Conservation (phyloP, 345 rosid species). For the Acer negundo region DNA sequence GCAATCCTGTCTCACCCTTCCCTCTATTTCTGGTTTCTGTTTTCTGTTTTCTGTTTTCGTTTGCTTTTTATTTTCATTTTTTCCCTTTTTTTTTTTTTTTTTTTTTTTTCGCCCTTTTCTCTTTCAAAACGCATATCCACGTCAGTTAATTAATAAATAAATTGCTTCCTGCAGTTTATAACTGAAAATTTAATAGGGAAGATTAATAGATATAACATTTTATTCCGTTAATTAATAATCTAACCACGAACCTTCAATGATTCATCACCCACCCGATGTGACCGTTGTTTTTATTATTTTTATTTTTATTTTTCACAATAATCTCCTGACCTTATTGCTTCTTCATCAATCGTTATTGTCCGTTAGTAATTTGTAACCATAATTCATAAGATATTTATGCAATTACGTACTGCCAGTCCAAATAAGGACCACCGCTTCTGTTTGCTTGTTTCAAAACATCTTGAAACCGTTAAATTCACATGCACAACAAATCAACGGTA, state of each 20-base stretch:
- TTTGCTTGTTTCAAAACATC: neutral
- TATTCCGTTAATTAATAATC: neutral
- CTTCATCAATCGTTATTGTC: neutral
- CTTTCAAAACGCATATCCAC: neutral
- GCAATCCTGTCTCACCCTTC: neutral
- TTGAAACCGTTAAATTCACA: neutral
- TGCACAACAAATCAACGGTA: neutral
- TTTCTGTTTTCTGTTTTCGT: neutral
- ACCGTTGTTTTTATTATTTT: neutral
- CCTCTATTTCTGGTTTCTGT: neutral
- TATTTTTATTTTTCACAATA: neutral
- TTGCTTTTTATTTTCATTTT: neutral
- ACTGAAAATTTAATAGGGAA: too few relatives aligned
- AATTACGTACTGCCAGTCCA: neutral
- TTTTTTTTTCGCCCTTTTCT: neutral
- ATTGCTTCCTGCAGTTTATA: neutral
- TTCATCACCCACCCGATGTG: neutral
- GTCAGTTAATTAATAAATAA: neutral
- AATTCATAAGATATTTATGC: neutral
- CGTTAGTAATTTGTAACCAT: neutral
- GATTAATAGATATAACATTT: neutral
- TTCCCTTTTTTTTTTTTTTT: neutral
- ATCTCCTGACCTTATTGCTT: neutral
- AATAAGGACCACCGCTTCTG: neutral
- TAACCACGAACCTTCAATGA: neutral